A percentile compares a stretch with the other conserved stretches of the same genome.
Evolutionary conservation across 345 rosid genomes (phyloP).

Genomic region (Eucalyptus regnans): DNA sequence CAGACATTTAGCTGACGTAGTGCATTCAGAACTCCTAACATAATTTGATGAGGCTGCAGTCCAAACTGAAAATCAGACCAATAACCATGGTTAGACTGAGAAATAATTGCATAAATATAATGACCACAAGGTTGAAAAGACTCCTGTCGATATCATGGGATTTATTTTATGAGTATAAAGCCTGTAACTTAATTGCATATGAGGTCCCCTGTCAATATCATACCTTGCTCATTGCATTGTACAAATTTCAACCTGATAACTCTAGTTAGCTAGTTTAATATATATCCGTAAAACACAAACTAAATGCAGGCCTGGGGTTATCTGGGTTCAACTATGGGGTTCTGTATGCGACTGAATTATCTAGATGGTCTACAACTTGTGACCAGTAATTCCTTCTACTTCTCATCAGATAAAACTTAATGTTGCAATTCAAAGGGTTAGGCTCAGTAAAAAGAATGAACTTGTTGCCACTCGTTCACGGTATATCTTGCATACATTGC

Average conservation of each 20-base stretch:
- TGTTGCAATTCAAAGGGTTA: not conserved
- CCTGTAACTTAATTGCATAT: not conserved
- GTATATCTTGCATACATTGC: not conserved
- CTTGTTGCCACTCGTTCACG: not conserved
- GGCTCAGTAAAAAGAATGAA: not conserved
- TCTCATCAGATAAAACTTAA: not conserved
- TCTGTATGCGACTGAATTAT: not conserved
- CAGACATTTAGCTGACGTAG: slow-evolving; percentile 72
- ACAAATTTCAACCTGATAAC: not conserved
- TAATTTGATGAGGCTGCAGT: slow-evolving; percentile 85
- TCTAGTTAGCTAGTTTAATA: not conserved
- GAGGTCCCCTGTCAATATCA: not conserved
- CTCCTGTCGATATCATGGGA: not conserved
- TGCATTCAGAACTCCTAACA: slow-evolving; percentile 81
- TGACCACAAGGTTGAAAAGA: not conserved
- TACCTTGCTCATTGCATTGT: not conserved
- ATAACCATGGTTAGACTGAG: not conserved
- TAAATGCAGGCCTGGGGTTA: not conserved
- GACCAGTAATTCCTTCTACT: not conserved
- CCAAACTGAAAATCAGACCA: slow-evolving; percentile 40
- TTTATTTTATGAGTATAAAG: not conserved
- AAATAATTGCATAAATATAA: not conserved
- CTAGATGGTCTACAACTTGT: not conserved
- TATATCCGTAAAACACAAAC: not conserved
- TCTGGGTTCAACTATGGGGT: not conserved